phyloP scores from a whole-genome alignment of 2,329 filamentous ascomycete species.

The Lecanoromycetidae sp. region DNA sequence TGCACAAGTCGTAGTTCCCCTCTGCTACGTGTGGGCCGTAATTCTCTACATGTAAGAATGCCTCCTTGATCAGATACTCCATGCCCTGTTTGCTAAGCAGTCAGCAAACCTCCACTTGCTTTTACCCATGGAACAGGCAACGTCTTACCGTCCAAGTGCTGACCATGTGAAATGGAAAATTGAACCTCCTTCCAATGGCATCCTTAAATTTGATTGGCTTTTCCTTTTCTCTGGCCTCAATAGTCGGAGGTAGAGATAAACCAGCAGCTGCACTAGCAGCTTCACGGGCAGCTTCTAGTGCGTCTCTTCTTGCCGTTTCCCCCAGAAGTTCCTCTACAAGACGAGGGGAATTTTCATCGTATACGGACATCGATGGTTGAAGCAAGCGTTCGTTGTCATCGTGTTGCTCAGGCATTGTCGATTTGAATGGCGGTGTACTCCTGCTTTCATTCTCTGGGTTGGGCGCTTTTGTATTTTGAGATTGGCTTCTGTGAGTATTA shows the following conservation, averaged over 20 bases:
- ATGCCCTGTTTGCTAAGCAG: conserved; percentile 49
- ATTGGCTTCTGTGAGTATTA: too few species aligned
- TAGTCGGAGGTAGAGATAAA: conserved; percentile 22
- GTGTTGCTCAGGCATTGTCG: too few species aligned
- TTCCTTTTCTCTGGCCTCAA: conserved; percentile 47
- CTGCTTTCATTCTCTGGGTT: too few species aligned
- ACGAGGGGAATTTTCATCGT: too few species aligned
- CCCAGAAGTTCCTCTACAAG: too few species aligned
- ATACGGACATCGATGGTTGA: too few species aligned
- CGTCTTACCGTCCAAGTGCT: conserved; percentile 50
- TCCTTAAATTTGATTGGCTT: conserved; percentile 82
- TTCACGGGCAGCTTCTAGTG: conserved; percentile 21
- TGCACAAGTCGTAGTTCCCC: conserved; percentile 69
- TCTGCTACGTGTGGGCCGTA: conserved; percentile 65
- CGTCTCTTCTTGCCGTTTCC: too few species aligned
- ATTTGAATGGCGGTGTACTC: too few species aligned
- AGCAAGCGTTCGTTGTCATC: too few species aligned
- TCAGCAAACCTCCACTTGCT: background rate
- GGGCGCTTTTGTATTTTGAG: too few species aligned
- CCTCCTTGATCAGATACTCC: conserved; percentile 76
- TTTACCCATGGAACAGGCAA: background rate
- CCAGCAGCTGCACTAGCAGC: conserved; percentile 25
- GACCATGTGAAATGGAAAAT: conserved; percentile 77
- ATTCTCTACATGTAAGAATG: conserved; percentile 67
- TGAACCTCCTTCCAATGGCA: conserved; percentile 81